Evolutionary conservation across 1,139 yeast genomes (phyloP).

Genomic region (Yamadazyma jaroonii): DNA sequence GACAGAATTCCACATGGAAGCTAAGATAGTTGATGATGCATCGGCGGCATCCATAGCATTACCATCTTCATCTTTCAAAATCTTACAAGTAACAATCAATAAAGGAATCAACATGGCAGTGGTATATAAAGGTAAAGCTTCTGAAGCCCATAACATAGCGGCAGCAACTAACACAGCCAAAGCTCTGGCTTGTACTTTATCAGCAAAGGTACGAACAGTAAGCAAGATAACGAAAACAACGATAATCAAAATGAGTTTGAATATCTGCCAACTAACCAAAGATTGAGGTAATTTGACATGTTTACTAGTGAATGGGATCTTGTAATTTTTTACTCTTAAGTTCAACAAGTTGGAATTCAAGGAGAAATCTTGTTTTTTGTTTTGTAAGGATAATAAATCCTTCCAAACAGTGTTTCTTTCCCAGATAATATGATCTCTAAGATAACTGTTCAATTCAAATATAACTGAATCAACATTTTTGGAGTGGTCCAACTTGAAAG

Average conservation of each 20-base stretch:
- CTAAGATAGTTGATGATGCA: slow-evolving; percentile 73
- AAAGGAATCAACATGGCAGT: slow-evolving; percentile 83
- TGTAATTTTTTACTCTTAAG: slow-evolving; percentile 10
- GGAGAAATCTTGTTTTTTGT: slow-evolving; percentile 39
- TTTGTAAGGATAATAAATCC: slow-evolving; percentile 85
- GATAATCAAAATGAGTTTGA: slow-evolving; percentile 46
- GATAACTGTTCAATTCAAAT: slow-evolving; percentile 67
- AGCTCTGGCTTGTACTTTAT: slow-evolving; percentile 69
- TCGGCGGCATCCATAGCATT: slow-evolving; percentile 58
- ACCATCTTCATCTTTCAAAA: slow-evolving; percentile 55
- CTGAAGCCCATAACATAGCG: slow-evolving; percentile 91
- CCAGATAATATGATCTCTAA: slow-evolving; percentile 93
- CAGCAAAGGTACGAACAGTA: slow-evolving; percentile 57
- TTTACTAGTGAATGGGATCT: slow-evolving; percentile 17
- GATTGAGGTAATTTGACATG: slow-evolving; percentile 25
- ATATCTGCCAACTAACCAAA: slow-evolving; percentile 31
- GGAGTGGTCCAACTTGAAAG: slow-evolving; percentile 29
- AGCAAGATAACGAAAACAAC: slow-evolving; percentile 48
- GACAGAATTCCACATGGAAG: slow-evolving; percentile 94
- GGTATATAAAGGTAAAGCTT: slow-evolving; percentile 82
- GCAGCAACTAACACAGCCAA: slow-evolving; percentile 77
- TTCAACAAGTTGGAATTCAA: slow-evolving; percentile 22
- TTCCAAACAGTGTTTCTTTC: slow-evolving; percentile 97
- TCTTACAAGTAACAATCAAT: slow-evolving; percentile 68
- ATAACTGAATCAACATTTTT: slow-evolving; percentile 50